Evolutionary conservation across 73 alveolate species (phyloP).

Genomic region (Effrenium voratum): DNA sequence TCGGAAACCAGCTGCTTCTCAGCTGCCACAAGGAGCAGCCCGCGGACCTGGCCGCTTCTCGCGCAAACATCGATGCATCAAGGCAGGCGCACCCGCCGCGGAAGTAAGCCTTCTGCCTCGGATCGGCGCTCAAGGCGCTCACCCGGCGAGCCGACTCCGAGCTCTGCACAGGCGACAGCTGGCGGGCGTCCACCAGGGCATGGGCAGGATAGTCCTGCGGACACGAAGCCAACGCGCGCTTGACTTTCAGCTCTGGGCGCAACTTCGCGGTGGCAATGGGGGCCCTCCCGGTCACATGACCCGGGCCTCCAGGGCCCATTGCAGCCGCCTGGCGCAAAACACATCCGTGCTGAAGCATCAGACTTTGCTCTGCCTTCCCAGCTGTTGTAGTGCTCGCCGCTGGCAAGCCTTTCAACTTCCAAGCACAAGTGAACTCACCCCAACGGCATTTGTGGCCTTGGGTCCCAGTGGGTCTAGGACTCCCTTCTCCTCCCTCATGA

Average conservation of each 20-base stretch:
- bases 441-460: not conserved
- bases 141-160: not conserved
- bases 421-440: not conserved
- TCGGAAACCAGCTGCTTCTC: constrained; percentile 48
- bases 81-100: constrained; percentile 20
- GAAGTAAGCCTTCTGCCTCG: not conserved
- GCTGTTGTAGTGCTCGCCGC: constrained; percentile 51
- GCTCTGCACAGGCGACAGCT: not conserved
- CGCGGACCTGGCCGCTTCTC: constrained; percentile 65
- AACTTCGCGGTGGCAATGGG: not conserved
- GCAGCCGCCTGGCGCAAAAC: constrained; percentile 41
- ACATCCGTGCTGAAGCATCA: not conserved
- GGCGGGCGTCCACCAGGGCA: constrained; percentile 55
- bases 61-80: not conserved
- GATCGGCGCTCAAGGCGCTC: not conserved
- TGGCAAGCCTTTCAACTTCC: constrained; percentile 43
- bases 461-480: constrained; percentile 69
- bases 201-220: constrained; percentile 59
- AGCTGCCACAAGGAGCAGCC: constrained; percentile 74
- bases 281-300: not conserved
- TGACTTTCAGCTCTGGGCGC: too few relatives aligned
- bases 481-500: constrained; percentile 84
- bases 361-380: not conserved
- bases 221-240: not conserved
- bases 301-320: constrained; percentile 54